Conservation (phyloP, 441 rosid genomes). For the Sinapis alba region DNA sequence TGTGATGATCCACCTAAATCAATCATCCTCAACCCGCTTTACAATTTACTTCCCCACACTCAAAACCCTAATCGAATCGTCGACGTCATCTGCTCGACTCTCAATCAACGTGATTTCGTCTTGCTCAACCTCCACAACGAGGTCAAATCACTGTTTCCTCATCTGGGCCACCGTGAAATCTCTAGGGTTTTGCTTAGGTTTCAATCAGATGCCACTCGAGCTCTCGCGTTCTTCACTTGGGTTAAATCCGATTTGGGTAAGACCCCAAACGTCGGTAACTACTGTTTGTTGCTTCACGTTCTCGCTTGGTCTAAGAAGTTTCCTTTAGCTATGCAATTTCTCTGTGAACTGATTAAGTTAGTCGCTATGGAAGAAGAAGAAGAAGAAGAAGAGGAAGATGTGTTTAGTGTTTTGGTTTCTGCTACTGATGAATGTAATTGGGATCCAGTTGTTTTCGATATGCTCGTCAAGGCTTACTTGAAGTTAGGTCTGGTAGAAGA, state of each 20-base stretch:
- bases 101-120: slow-evolving; percentile 45
- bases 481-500: slow-evolving; percentile 56
- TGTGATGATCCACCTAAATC: slow-evolving; percentile 37
- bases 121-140: slow-evolving; percentile 42
- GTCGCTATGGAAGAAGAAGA: slow-evolving; percentile 25
- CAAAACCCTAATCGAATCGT: slow-evolving; percentile 79
- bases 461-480: slow-evolving; percentile 74
- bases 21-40: slow-evolving; percentile 53
- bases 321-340: slow-evolving; percentile 58
- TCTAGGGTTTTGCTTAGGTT: slow-evolving; percentile 81
- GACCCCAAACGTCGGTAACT: slow-evolving; percentile 48
- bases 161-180: slow-evolving; percentile 65
- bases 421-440: slow-evolving; percentile 73
- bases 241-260: slow-evolving; percentile 62
- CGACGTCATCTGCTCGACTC: slow-evolving; percentile 60
- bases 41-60: slow-evolving; percentile 61
- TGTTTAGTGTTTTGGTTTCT: slow-evolving; percentile 53
- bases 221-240: slow-evolving; percentile 76
- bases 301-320: slow-evolving; percentile 66
- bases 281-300: slow-evolving; percentile 65
- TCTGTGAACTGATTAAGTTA: slow-evolving; percentile 56
- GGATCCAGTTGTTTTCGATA: slow-evolving; percentile 80
- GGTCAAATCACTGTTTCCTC: slow-evolving; percentile 53
- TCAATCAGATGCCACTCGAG: slow-evolving; percentile 71
- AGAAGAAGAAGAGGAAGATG: slow-evolving; percentile 35